Evolutionary conservation across 2,329 filamentous ascomycete genomes (phyloP), one percentile per base, ranked within the genome.

Genomic region (Aaosphaeria pasadenensis): DNA sequence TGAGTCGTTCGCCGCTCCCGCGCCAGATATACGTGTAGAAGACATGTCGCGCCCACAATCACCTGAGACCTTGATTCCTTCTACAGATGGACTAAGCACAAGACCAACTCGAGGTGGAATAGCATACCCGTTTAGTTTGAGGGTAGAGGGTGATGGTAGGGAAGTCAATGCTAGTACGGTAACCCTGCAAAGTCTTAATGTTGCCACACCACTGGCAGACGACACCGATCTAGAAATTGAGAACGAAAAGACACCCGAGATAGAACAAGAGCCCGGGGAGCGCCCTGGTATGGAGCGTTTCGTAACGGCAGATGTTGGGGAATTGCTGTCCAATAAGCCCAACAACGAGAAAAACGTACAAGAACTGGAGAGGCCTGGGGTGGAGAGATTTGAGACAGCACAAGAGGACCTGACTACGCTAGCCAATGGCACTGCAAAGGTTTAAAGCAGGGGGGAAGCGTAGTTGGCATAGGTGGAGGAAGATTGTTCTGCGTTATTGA

Each of bases 91-190:
- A 69, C 77, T 52, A 74, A 81, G 81, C 5, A 87, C 85, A 60
- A 75, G 87, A 3, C 85, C 87, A 0, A 84, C 83, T 41, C 75
- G 87, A 5, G 83, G 82, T 17, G 85, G 86, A 0, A 81, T 90
- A 29, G 86, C 88, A 0, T 79, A 89, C 56, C 88, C 88, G 0
- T 91, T 91, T 61, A 87, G 81, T 48, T 66, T 91, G 11, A 79
- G 79, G 54, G 79, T 86, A 17, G 58, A 64, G 28, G 63, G 63
- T 4, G 53, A 53, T 3, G 61, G 55, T 4, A 57, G 53, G 39
- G 79, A 80, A 2, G 79, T 82, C 4, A 87, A 83, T 13, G 85
- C 85, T 1, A 89, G 86, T 70, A 89, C 87, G 79, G 71, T 86
- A 45, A 89, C 87, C 0, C 69, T 90, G 17, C 67, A 69, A 30